These are phyloP conservation scores for Ustilago loliicola DNA, from an alignment of 1,284 basidiomycete species.

Conservation along the genomic window DNA sequence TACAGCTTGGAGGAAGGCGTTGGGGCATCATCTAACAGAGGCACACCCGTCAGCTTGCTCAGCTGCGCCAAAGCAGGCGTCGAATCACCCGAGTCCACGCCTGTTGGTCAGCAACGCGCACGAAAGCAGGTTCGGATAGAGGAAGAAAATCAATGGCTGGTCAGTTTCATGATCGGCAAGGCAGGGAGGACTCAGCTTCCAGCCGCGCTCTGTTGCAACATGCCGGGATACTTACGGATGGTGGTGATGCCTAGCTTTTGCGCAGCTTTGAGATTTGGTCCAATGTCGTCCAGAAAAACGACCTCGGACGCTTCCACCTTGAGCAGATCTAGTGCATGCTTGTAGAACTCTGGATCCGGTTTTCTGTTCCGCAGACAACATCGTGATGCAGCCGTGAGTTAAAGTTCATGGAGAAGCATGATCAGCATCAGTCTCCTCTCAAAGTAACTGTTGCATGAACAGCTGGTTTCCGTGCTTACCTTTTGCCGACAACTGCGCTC, in stretches of 20 bases:
- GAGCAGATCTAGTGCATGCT: slow-evolving; percentile 65
- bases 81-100: slow-evolving; percentile 47
- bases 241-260: slow-evolving; percentile 69
- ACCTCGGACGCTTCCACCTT: slow-evolving; percentile 63
- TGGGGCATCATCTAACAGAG: slow-evolving; percentile 33
- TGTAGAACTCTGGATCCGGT: slow-evolving; percentile 70
- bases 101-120: slow-evolving; percentile 16
- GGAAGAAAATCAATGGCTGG: background rate
- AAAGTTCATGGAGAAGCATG: background rate
- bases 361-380: slow-evolving; percentile 52
- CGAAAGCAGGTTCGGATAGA: background rate
- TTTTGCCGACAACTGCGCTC: slow-evolving; percentile 68
- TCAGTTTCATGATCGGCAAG: background rate
- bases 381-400: background rate
- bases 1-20: slow-evolving; percentile 35
- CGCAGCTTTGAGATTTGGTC: slow-evolving; percentile 70
- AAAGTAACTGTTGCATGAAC: background rate
- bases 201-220: background rate
- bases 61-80: slow-evolving; percentile 46
- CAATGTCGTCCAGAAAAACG: slow-evolving; percentile 71
- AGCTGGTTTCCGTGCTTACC: slow-evolving; percentile 51
- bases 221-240: slow-evolving; percentile 64
- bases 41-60: slow-evolving; percentile 46
- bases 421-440: too few species aligned
- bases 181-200: background rate